These are phyloP conservation scores for Phytophthora aleatoria DNA, from an alignment of 352 stramenopile genomes.

Conservation along the genomic window DNA sequence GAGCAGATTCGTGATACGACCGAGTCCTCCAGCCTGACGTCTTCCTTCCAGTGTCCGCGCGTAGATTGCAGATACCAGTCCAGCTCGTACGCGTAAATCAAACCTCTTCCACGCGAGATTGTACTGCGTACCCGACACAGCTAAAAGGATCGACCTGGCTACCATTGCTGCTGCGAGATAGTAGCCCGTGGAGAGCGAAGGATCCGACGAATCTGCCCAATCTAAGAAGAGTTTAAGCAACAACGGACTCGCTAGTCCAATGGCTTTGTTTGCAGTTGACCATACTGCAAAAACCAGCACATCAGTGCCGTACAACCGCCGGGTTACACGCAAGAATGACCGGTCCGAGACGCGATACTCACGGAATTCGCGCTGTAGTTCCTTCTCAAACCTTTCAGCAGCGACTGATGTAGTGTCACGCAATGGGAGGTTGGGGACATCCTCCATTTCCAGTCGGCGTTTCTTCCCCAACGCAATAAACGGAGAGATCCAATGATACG, in stretches of 20 bases:
- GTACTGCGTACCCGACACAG: conserved; percentile 82
- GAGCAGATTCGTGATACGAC: conserved; percentile 77
- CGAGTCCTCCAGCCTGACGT: conserved; percentile 46
- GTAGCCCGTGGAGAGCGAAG: conserved; percentile 55
- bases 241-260: conserved; percentile 70
- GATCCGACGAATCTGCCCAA: conserved; percentile 55
- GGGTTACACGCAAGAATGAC: conserved; percentile 57
- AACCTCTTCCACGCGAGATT: conserved; percentile 79
- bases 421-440: conserved; percentile 59
- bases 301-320: conserved; percentile 63
- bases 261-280: conserved; percentile 75
- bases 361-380: conserved; percentile 45
- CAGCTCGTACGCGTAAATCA: conserved; percentile 70
- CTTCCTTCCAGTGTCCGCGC: conserved; percentile 48
- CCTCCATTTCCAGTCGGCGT: conserved; percentile 62
- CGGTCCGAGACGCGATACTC: conserved; percentile 34
- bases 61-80: conserved; percentile 76
- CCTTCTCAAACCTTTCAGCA: conserved; percentile 45
- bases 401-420: conserved; percentile 55
- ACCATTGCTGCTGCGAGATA: conserved; percentile 60
- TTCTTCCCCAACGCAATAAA: conserved; percentile 56
- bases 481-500: conserved; percentile 72
- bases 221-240: conserved; percentile 84
- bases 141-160: conserved; percentile 53
- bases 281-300: conserved; percentile 63